These are phyloP conservation scores for Pseudoscleropodium purum DNA, from an alignment of 225 moss, liverwort and hornwort species.

Conservation along the genomic window DNA sequence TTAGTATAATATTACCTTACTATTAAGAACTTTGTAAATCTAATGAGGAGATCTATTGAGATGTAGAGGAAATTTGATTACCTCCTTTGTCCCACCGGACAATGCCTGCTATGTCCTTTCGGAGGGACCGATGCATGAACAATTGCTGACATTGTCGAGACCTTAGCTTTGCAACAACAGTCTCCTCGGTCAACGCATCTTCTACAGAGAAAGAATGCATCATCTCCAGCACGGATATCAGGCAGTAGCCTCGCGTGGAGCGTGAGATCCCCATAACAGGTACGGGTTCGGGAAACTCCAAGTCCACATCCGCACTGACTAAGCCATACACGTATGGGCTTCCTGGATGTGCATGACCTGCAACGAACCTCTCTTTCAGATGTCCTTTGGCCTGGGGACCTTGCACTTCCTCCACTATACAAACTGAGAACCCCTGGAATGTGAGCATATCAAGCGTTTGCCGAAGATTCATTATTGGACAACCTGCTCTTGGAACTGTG, in stretches of 20 bases:
- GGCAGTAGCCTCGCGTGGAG: slow-evolving; percentile 60
- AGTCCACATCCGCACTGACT: slow-evolving; percentile 79
- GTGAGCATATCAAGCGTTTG: slow-evolving; percentile 86
- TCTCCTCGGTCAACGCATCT: slow-evolving; percentile 86
- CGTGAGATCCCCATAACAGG: slow-evolving; percentile 78
- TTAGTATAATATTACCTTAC: background rate
- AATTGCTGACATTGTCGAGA: slow-evolving; percentile 68
- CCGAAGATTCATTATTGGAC: slow-evolving; percentile 86
- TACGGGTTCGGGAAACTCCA: slow-evolving; percentile 91
- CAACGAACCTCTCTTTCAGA: slow-evolving; percentile 84
- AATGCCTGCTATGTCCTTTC: slow-evolving; percentile 59
- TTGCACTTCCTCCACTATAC: slow-evolving; percentile 93
- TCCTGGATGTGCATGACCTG: slow-evolving; percentile 92
- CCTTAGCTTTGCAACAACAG: slow-evolving; percentile 86
- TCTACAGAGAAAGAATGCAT: slow-evolving; percentile 83
- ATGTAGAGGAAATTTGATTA: background rate
- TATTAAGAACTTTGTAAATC: background rate
- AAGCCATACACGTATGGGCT: slow-evolving; percentile 96
- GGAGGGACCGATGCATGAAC: slow-evolving; percentile 75
- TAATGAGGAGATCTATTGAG: background rate
- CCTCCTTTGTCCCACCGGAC: slow-evolving; percentile 74
- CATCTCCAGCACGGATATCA: slow-evolving; percentile 78
- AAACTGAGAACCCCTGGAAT: slow-evolving; percentile 79
- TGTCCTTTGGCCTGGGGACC: slow-evolving; percentile 67
- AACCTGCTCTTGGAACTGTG: slow-evolving; percentile 81